Conservation (phyloP, 176 grass and related monocot genomes). For the Luzula sylvatica region DNA sequence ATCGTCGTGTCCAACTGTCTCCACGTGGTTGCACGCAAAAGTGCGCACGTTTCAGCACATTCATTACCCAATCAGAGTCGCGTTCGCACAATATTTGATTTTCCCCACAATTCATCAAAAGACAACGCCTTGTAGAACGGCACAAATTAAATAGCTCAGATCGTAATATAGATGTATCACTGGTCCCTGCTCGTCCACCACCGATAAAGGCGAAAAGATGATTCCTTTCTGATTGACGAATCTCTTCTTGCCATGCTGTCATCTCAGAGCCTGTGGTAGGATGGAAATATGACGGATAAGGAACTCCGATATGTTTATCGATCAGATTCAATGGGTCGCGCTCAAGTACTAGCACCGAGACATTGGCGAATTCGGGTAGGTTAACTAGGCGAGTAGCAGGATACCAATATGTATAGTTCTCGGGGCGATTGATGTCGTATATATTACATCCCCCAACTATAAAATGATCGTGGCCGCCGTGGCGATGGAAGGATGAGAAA, state of each 20-base stretch:
- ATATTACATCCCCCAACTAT: not conserved
- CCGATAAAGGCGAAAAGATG: conserved; percentile 29
- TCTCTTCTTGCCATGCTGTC: conserved; percentile 24
- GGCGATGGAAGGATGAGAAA: not conserved
- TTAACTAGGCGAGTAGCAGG: conserved; percentile 5
- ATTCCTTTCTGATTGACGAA: conserved; percentile 5
- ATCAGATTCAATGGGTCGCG: not conserved
- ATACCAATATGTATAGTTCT: not conserved
- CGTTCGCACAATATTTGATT: not conserved
- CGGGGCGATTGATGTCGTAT: not conserved
- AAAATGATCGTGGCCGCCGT: conserved; percentile 10
- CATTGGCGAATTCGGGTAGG: conserved; percentile 18
- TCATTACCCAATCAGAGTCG: not conserved
- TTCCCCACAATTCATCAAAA: conserved; percentile 14
- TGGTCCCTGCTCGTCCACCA: not conserved
- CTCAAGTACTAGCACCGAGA: conserved; percentile 28
- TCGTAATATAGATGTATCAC: not conserved
- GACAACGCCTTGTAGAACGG: conserved; percentile 8
- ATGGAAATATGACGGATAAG: conserved; percentile 39
- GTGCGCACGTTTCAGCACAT: conserved; percentile 27
- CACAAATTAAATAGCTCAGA: conserved; percentile 7
- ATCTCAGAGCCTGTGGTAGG: conserved; percentile 7
- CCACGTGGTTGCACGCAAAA: conserved; percentile 65
- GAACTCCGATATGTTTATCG: conserved; percentile 21
- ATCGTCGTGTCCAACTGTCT: conserved; percentile 43